These are phyloP conservation scores for Podosphaera xanthii DNA, from an alignment of 2,329 filamentous ascomycete species.

Conservation along the genomic window DNA sequence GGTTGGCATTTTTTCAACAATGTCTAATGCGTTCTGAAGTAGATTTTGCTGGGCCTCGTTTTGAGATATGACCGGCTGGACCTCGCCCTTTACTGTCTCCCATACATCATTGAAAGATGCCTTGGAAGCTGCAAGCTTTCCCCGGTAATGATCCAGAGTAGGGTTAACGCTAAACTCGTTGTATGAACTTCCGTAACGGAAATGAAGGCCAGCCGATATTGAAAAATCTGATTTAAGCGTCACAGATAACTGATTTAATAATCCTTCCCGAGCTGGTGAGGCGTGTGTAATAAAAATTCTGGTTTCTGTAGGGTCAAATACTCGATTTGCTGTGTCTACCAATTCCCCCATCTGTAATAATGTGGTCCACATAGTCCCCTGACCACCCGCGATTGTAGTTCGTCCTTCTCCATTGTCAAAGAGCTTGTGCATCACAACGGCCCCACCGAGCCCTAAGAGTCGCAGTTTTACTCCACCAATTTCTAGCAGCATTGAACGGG, in stretches of 20 bases:
- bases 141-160: constrained; percentile 90
- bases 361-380: constrained; percentile 99
- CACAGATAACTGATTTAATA: constrained; percentile 92
- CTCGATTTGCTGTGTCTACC: constrained; percentile 90
- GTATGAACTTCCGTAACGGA: constrained; percentile 96
- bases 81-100: constrained; percentile 93
- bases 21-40: constrained; percentile 69
- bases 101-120: constrained; percentile 98
- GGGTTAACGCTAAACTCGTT: constrained; percentile 99
- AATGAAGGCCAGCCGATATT: constrained; percentile 88
- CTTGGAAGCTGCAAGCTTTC: constrained; percentile 92
- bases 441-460: constrained; percentile 77
- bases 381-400: constrained; percentile 92
- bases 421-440: constrained; percentile 98
- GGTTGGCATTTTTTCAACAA: constrained; percentile 95
- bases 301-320: constrained; percentile 95
- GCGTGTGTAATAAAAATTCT: constrained; percentile 93
- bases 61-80: constrained; percentile 78
- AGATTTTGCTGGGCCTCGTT: constrained; percentile 89
- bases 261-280: constrained; percentile 84
- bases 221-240: constrained; percentile 97
- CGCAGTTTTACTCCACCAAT: constrained; percentile 89
- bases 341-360: constrained; percentile 94
- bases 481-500: constrained; percentile 84
- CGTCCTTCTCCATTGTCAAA: constrained; percentile 96